Evolutionary conservation across 1,139 yeast genomes (phyloP).

Genomic region (Yamadazyma diospyri): DNA sequence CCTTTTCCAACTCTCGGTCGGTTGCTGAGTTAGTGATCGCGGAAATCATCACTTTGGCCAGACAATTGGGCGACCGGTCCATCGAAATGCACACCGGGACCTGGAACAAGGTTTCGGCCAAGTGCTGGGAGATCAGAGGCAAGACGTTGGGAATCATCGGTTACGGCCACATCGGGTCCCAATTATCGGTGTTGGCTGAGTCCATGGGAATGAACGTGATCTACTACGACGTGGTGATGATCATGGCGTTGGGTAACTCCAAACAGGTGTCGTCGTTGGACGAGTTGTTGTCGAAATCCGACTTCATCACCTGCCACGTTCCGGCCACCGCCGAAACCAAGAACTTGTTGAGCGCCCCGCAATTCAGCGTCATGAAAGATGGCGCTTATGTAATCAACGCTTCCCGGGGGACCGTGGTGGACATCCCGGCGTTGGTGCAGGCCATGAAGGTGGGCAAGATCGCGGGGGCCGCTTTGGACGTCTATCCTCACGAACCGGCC

Average conservation of each 20-base stretch:
- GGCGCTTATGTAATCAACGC: constrained; percentile 95
- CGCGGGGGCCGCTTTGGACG: constrained; percentile 98
- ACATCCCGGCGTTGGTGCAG: constrained; percentile 86
- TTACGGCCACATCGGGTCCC: constrained; percentile 98
- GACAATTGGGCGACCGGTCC: constrained; percentile 97
- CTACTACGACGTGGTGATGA: constrained; percentile 87
- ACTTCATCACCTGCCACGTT: constrained; percentile 89
- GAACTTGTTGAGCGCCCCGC: constrained; percentile 84
- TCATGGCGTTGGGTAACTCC: constrained; percentile 97
- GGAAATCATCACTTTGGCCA: constrained; percentile 87
- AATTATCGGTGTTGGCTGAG: constrained; percentile 94
- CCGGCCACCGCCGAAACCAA: constrained; percentile 94
- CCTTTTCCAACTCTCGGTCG: constrained; percentile 96
- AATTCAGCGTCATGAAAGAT: constrained; percentile 93
- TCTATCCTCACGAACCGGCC: constrained; percentile 96
- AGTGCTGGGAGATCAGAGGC: constrained; percentile 99
- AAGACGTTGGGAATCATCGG: constrained; percentile 96
- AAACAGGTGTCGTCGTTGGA: constrained; percentile 84
- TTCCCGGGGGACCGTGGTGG: constrained; percentile 96
- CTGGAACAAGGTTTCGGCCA: constrained; percentile 94
- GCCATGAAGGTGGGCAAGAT: constrained; percentile 92
- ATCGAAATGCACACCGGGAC: constrained; percentile 95
- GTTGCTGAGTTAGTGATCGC: constrained; percentile 98
- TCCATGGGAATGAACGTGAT: constrained; percentile 97
- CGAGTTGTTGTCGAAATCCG: constrained; percentile 76